A percentile compares a stretch with the other conserved stretches of the same genome.
Conservation (phyloP, 225 moss, liverwort and hornwort species). For the Bryoerythrophyllum caledonicum region DNA sequence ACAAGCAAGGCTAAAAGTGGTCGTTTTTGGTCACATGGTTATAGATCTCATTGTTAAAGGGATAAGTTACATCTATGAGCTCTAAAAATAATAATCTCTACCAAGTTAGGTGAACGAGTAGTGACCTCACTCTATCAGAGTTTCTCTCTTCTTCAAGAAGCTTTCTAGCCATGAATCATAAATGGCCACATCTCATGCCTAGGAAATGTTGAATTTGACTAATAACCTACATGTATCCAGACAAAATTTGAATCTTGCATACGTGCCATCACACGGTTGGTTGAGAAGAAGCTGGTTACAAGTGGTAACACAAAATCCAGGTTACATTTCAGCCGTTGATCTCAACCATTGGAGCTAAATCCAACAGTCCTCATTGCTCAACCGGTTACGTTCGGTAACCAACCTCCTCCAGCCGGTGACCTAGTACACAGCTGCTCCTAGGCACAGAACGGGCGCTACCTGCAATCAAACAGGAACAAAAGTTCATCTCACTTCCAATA, state of each 20-base stretch:
- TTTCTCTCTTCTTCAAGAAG: not conserved
- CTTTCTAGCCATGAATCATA: not conserved
- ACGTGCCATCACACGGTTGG: too few relatives aligned
- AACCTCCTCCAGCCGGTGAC: too few relatives aligned
- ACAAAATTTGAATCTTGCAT: too few relatives aligned
- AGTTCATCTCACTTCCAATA: not conserved
- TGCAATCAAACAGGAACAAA: slow-evolving; percentile 8
- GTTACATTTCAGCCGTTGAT: too few relatives aligned
- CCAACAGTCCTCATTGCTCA: too few relatives aligned
- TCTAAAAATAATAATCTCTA: not conserved
- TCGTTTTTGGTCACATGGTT: too few relatives aligned
- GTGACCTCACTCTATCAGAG: not conserved
- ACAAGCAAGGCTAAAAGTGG: too few relatives aligned
- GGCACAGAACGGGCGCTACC: not conserved
- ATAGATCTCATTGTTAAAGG: too few relatives aligned
- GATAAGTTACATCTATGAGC: not conserved
- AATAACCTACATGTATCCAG: not conserved
- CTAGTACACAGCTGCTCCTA: not conserved
- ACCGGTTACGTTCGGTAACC: too few relatives aligned
- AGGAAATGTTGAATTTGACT: not conserved
- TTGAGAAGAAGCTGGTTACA: too few relatives aligned
- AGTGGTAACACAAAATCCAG: too few relatives aligned
- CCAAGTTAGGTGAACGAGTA: not conserved
- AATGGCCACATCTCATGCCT: not conserved
- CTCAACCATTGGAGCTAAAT: too few relatives aligned